A percentile compares a stretch with the other conserved stretches of the same genome.
Evolutionary conservation across 2,329 filamentous ascomycete species (phyloP).

Genomic region (Beauveria scarabaeidicola): DNA sequence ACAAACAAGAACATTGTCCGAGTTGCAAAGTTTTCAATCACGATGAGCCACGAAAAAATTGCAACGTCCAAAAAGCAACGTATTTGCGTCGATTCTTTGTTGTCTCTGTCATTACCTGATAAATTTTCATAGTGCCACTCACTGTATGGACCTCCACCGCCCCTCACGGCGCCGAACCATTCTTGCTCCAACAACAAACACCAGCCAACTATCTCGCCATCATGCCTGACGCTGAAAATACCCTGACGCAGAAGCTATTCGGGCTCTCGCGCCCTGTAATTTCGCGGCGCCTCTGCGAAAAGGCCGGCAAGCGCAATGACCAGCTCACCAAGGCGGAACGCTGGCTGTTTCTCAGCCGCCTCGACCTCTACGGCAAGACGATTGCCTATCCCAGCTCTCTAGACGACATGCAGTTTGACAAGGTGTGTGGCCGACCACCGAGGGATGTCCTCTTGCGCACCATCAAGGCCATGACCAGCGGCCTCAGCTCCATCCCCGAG

Average conservation of each 20-base stretch:
- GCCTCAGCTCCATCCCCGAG: background rate
- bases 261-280: background rate
- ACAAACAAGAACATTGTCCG: too few relatives aligned
- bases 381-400: constrained; percentile 13
- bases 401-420: constrained; percentile 9
- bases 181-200: background rate
- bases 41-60: background rate
- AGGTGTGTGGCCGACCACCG: constrained; percentile 12
- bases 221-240: background rate
- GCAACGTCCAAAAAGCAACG: background rate
- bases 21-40: too few relatives aligned
- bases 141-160: background rate
- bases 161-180: background rate
- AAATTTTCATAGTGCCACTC: background rate
- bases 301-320: constrained; percentile 13
- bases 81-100: too few relatives aligned
- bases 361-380: constrained; percentile 13
- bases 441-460: constrained; percentile 7
- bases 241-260: background rate
- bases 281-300: constrained; percentile 12
- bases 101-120: too few relatives aligned
- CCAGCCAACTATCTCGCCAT: background rate
- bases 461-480: background rate
- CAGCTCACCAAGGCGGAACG: constrained; percentile 15
- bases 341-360: constrained; percentile 12